A percentile compares a stretch with the other conserved stretches of the same genome.
These are phyloP conservation scores for Lotmaria passim DNA, from an alignment of 208 protist genomes.

Conservation along the genomic window DNA sequence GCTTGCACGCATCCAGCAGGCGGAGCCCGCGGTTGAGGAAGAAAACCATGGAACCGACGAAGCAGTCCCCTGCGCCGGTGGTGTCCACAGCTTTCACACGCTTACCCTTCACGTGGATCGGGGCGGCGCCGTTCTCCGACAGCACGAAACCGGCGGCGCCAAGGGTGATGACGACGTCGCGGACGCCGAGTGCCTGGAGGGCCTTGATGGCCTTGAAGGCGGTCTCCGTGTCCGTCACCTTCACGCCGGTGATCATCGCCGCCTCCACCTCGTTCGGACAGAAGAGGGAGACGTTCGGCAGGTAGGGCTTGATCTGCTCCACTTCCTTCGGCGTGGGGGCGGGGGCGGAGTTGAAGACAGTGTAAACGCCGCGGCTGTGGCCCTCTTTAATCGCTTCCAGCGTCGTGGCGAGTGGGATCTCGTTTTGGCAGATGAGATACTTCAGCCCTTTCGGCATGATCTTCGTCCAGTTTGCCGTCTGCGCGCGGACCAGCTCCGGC, in stretches of 20 bases:
- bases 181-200: constrained; percentile 71
- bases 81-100: constrained; percentile 93
- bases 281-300: constrained; percentile 87
- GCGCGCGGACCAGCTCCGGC: constrained; percentile 49
- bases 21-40: constrained; percentile 78
- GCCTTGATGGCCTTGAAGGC: constrained; percentile 58
- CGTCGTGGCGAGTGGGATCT: constrained; percentile 88
- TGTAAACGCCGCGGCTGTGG: constrained; percentile 82
- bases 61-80: constrained; percentile 94
- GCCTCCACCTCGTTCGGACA: constrained; percentile 94
- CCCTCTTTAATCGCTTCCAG: constrained; percentile 84
- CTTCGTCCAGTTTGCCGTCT: constrained; percentile 60
- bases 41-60: constrained; percentile 91
- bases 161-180: constrained; percentile 91
- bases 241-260: constrained; percentile 76
- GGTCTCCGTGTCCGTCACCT: constrained; percentile 65
- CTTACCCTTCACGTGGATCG: constrained; percentile 53
- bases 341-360: constrained; percentile 94
- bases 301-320: constrained; percentile 70
- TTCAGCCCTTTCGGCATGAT: constrained; percentile 63
- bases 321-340: constrained; percentile 77
- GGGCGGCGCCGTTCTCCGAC: constrained; percentile 51
- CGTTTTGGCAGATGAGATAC: constrained; percentile 92
- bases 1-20: constrained; percentile 74
- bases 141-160: constrained; percentile 79